phyloP scores from a whole-genome alignment of 495 filamentous ascomycete species.

The Alectoria sarmentosa region DNA sequence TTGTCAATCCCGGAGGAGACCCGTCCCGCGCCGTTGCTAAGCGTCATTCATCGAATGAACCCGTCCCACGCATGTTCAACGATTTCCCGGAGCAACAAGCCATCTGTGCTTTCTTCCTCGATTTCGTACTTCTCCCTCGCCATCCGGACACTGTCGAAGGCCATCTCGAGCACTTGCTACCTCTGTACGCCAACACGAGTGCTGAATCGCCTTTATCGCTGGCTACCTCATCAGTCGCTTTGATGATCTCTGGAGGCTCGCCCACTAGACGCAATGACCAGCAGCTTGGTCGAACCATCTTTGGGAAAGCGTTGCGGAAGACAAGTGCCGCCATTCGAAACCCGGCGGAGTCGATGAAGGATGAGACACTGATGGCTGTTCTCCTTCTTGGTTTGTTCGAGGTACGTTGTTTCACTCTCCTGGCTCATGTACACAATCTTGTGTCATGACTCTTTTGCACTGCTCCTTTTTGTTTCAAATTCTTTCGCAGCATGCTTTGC shows the following conservation, averaged over 20 bases:
- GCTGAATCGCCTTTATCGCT: constrained; percentile 44
- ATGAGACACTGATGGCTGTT: constrained; percentile 54
- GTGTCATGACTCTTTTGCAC: not conserved
- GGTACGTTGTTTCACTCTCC: constrained; percentile 33
- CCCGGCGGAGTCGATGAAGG: constrained; percentile 40
- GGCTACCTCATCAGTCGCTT: constrained; percentile 55
- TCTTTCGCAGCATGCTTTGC: not conserved
- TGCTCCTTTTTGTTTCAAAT: not conserved
- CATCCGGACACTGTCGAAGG: constrained; percentile 37
- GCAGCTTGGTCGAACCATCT: constrained; percentile 33
- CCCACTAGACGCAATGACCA: constrained; percentile 38
- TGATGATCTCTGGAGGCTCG: constrained; percentile 43
- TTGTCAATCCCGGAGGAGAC: constrained; percentile 7
- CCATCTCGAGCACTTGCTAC: constrained; percentile 51
- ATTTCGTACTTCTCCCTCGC: constrained; percentile 47
- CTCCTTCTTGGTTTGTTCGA: constrained; percentile 60
- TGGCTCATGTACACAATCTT: not conserved
- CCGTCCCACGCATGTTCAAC: constrained; percentile 21
- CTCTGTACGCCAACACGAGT: constrained; percentile 42
- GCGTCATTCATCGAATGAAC: not conserved
- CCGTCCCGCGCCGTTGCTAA: constrained; percentile 9
- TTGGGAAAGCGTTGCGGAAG: constrained; percentile 43
- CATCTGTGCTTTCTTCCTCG: constrained; percentile 47
- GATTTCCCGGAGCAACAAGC: constrained; percentile 40
- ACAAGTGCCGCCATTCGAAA: constrained; percentile 48